These are phyloP conservation scores for Mortierella sp. DNA, from an alignment of 371 early-diverging fungal species.

Conservation along the genomic window DNA sequence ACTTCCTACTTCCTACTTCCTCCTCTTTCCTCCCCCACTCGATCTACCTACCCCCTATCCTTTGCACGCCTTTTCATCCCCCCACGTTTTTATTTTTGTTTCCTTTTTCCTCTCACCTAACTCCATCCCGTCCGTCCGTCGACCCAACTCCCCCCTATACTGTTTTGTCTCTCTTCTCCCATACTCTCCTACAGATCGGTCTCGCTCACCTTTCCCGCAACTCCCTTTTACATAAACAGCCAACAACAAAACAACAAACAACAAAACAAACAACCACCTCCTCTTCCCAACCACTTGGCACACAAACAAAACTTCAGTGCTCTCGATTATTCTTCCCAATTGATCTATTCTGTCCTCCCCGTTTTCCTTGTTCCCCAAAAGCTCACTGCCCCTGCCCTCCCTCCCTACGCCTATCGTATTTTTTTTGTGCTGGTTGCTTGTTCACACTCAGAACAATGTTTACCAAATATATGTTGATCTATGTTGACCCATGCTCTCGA, in stretches of 20 bases:
- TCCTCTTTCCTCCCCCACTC: too few species aligned
- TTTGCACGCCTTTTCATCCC: too few species aligned
- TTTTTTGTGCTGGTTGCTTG: not conserved
- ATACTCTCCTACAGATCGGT: not conserved
- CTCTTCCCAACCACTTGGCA: not conserved
- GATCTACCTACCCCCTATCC: too few species aligned
- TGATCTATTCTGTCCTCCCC: constrained; percentile 6
- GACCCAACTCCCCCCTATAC: too few species aligned
- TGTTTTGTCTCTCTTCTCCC: not conserved
- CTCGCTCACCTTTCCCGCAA: not conserved
- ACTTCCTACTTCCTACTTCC: not conserved
- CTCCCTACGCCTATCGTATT: not conserved
- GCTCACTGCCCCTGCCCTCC: not conserved
- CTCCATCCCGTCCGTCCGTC: too few species aligned
- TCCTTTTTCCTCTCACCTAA: too few species aligned
- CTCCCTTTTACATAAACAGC: not conserved
- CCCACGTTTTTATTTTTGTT: too few species aligned
- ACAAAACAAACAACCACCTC: not conserved
- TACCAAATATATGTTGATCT: constrained; percentile 13
- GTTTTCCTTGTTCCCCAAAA: not conserved
- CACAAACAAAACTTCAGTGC: not conserved
- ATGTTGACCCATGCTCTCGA: constrained; percentile 2
- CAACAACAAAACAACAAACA: not conserved
- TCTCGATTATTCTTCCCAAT: not conserved
- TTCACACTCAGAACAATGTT: constrained; percentile 11